A percentile compares a stretch with the other conserved stretches of the same genome.
Evolutionary conservation across 192 early-diverging fungal species (phyloP).

Genomic region (Lobulomyces angularis): DNA sequence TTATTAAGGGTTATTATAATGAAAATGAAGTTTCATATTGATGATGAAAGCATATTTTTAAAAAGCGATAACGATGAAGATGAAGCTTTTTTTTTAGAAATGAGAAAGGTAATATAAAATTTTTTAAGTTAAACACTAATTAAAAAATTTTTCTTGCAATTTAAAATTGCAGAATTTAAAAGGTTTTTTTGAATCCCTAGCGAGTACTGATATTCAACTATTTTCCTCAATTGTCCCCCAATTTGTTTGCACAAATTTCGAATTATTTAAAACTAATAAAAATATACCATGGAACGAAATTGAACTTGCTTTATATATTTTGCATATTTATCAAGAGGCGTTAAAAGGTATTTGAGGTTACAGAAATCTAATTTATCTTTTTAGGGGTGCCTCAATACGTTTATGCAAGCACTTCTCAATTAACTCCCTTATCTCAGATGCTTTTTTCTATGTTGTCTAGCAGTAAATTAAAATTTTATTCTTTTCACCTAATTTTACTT

Average conservation of each 20-base stretch:
- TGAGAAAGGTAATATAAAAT: conserved; percentile 41
- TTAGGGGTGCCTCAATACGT: conserved; percentile 14
- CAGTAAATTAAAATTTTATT: conserved; percentile 28
- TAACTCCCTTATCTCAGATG: conserved; percentile 46
- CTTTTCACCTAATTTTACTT: conserved; percentile 16
- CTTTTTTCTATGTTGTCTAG: conserved; percentile 48
- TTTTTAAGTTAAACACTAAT: background rate
- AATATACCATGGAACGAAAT: conserved; percentile 56
- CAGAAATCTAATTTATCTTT: conserved; percentile 9
- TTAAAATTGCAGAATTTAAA: conserved; percentile 33
- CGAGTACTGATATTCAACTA: conserved; percentile 47
- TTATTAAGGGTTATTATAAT: conserved; percentile 56
- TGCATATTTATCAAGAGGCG: conserved; percentile 62
- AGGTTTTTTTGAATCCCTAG: conserved; percentile 52
- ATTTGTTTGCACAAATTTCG: conserved; percentile 47
- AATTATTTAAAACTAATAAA: conserved; percentile 32
- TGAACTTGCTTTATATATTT: conserved; percentile 59
- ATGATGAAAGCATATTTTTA: conserved; percentile 59
- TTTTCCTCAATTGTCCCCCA: conserved; percentile 46
- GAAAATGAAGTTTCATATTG: conserved; percentile 86
- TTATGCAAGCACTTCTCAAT: conserved; percentile 13
- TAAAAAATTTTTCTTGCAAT: background rate
- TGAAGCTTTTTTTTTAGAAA: conserved; percentile 59
- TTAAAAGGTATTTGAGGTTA: conserved; percentile 41
- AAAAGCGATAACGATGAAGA: conserved; percentile 63